Evolutionary conservation across 768 basidiomycete genomes (phyloP), one percentile per base, ranked within the genome.

Genomic region (Tulasnella calospora): DNA sequence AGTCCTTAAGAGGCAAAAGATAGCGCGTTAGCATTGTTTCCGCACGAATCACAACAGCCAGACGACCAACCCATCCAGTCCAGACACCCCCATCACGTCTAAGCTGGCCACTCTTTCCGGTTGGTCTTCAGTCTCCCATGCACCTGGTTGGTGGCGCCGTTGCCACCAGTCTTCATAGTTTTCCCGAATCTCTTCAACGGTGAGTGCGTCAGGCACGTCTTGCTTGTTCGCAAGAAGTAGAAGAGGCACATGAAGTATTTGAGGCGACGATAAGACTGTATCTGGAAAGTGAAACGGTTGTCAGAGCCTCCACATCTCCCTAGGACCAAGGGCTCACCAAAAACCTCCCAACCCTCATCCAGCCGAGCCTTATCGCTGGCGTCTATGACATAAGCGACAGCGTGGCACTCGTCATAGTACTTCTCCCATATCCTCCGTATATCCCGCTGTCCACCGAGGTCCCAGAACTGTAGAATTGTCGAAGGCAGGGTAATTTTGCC

Each of bases 351-450:
- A 21, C 95, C 94, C 87, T 99, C 98, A 71, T 91, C 89, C 36
- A 99, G 86, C 51, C 97, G 87, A 82, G 94, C 95, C 44, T 91
- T 86, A 86, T 99, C 97, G 80, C 92, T 90, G 12, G 96, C 95
- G 83, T 99, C 98, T 74, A 99, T 90, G 74, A 99, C 93, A 82
- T 94, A 99, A 55, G 93, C 95, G 69, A 99, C 94, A 10, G 96
- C 97, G 84, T 99, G 97, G 80, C 96, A 98, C 83, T 98, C 96
- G 77, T 94, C 92, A 83, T 97, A 98, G 85, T 99, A 99, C 77
- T 89, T 88, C 19, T 92, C 90, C 96, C 97, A 99, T 81, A 99
- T 97, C 46, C 91, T 92, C 38, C 97, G 89, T 55, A 99, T 97
- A 33, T 96, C 95, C 1, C 92, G 87, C 83, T 99, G 97, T 0